Percentiles rank a stretch among this genome's conserved stretches.
Conservation (phyloP, 1,284 basidiomycete genomes). For the Boletus sp. region DNA sequence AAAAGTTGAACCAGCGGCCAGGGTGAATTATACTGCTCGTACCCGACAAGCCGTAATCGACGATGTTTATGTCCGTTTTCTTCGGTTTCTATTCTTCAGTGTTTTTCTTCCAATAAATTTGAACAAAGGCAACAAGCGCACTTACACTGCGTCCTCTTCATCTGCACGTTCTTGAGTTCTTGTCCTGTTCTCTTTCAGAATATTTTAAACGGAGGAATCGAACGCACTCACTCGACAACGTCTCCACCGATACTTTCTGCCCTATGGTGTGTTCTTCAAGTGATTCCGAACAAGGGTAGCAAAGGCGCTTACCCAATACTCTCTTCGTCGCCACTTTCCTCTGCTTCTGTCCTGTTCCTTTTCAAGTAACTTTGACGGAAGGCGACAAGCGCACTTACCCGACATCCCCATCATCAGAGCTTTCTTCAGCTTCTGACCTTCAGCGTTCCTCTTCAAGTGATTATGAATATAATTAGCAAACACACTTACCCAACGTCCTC, state of each 20-base stretch:
- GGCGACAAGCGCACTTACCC: constrained; percentile 5
- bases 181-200: not conserved
- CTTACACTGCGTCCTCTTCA: not conserved
- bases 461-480: not conserved
- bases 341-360: not conserved
- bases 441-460: not conserved
- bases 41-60: constrained; percentile 8
- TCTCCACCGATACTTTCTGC: not conserved
- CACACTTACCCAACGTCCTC: constrained; percentile 15
- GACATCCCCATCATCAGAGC: not conserved
- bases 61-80: not conserved
- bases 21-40: not conserved
- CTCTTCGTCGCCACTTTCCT: not conserved
- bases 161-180: not conserved
- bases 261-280: not conserved
- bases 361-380: not conserved
- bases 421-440: constrained; percentile 6
- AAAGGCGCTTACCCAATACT: not conserved
- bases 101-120: not conserved
- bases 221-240: not conserved
- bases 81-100: not conserved
- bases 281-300: not conserved
- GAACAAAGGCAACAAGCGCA: not conserved
- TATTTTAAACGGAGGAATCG: not conserved
- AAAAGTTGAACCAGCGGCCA: constrained; percentile 3